Conservation (phyloP, 2,329 filamentous ascomycete genomes). For the Microsporum ferrugineum region DNA sequence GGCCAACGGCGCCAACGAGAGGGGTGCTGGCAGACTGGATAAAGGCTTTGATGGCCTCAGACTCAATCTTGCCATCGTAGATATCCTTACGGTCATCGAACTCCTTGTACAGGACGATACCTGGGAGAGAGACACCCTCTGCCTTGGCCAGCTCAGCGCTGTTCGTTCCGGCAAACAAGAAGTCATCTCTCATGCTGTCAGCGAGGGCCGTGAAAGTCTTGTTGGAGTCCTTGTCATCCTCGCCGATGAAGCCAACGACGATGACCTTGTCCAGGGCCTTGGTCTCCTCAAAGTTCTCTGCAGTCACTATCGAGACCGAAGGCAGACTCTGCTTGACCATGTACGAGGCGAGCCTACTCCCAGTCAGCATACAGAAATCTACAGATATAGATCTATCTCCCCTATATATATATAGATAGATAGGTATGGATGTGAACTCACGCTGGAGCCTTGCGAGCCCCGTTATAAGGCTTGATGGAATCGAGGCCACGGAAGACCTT, state of each 20-base stretch:
- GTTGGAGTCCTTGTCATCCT: slow-evolving; percentile 72
- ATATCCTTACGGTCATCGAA: slow-evolving; percentile 93
- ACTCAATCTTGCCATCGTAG: slow-evolving; percentile 71
- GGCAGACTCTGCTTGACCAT: slow-evolving; percentile 98
- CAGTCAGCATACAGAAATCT: slow-evolving; percentile 16
- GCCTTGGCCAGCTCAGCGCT: slow-evolving; percentile 77
- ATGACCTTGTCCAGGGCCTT: slow-evolving; percentile 98
- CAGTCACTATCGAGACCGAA: slow-evolving; percentile 70
- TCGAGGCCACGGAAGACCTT: slow-evolving; percentile 95
- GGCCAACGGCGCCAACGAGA: slow-evolving; percentile 88
- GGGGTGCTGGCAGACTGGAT: slow-evolving; percentile 76
- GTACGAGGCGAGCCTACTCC: slow-evolving; percentile 56
- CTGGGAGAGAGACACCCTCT: slow-evolving; percentile 77
- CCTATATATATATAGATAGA: background rate
- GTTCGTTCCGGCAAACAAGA: slow-evolving; percentile 80
- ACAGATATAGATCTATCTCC: background rate
- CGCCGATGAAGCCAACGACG: slow-evolving; percentile 73
- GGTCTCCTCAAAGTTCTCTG: slow-evolving; percentile 83
- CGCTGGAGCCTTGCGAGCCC: slow-evolving; percentile 75
- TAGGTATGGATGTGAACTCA: slow-evolving; percentile 25
- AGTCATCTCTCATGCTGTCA: slow-evolving; percentile 72
- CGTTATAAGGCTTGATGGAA: slow-evolving; percentile 69
- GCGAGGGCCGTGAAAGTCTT: slow-evolving; percentile 66
- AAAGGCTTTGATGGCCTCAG: slow-evolving; percentile 69
- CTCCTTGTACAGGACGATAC: slow-evolving; percentile 88